Conservation (phyloP, 306 rosid genomes). For the Hippophae tibetana region DNA sequence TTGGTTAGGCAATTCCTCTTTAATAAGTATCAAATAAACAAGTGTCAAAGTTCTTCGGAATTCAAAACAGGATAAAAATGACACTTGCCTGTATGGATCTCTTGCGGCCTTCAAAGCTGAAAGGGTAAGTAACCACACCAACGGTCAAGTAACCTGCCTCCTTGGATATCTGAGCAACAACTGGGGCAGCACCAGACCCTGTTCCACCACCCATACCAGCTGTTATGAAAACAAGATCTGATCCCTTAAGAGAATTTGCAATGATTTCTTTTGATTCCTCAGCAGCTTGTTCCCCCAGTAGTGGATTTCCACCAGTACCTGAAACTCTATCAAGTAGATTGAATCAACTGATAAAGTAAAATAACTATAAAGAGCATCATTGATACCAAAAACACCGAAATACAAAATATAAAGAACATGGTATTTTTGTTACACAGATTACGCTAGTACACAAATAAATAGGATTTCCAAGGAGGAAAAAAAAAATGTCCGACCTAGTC, state of each 20-base stretch:
- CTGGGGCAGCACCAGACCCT: slow-evolving; percentile 98
- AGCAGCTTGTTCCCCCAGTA: slow-evolving; percentile 94
- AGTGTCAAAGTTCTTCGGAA: slow-evolving; percentile 1
- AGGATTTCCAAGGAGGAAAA: slow-evolving; percentile 6
- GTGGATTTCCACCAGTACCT: slow-evolving; percentile 99
- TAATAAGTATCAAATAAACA: background rate
- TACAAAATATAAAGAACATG: background rate
- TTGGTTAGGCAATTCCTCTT: background rate
- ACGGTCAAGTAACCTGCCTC: slow-evolving; percentile 96
- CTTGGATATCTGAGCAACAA: slow-evolving; percentile 87
- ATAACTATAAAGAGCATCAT: slow-evolving; percentile 11
- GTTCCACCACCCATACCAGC: slow-evolving; percentile 99
- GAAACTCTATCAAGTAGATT: slow-evolving; percentile 38
- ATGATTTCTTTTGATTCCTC: slow-evolving; percentile 90
- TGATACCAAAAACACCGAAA: no score
- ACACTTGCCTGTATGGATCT: slow-evolving; percentile 92
- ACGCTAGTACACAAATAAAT: slow-evolving; percentile 6
- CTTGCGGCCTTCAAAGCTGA: slow-evolving; percentile 93
- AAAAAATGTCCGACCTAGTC: slow-evolving; percentile 69
- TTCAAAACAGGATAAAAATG: slow-evolving; percentile 22
- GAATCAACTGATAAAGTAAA: slow-evolving; percentile 22
- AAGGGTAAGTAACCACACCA: slow-evolving; percentile 92
- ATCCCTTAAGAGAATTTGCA: slow-evolving; percentile 76
- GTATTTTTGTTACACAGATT: background rate
- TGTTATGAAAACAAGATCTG: slow-evolving; percentile 93